Conservation (phyloP, 1,139 yeast species). For the Zhuliangozyma parablackwelliae region DNA sequence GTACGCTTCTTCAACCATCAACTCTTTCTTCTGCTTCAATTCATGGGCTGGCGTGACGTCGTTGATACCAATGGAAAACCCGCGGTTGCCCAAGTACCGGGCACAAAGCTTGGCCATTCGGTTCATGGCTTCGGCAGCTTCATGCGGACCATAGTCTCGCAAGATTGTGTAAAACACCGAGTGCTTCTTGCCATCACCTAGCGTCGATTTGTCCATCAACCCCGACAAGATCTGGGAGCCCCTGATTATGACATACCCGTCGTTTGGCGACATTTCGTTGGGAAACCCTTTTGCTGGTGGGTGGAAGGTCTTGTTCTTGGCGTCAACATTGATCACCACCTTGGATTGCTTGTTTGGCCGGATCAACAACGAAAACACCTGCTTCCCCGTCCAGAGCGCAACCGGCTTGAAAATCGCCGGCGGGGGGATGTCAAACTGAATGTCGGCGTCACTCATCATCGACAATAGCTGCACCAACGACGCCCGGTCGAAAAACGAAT, state of each 20-base stretch:
- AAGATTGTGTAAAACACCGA: conserved; percentile 93
- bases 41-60: conserved; percentile 93
- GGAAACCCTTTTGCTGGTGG: conserved; percentile 69
- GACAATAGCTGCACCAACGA: conserved; percentile 76
- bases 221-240: conserved; percentile 90
- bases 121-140: conserved; percentile 95
- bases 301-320: conserved; percentile 83
- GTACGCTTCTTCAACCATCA: conserved; percentile 88
- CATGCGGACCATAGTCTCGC: conserved; percentile 92
- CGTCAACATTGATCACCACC: conserved; percentile 86
- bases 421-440: conserved; percentile 90
- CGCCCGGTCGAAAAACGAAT: conserved; percentile 86
- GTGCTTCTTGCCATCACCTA: conserved; percentile 98
- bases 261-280: conserved; percentile 95
- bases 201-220: conserved; percentile 91
- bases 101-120: conserved; percentile 98
- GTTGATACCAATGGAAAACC: conserved; percentile 94
- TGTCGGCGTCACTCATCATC: conserved; percentile 93
- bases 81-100: conserved; percentile 87
- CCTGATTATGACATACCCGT: conserved; percentile 86
- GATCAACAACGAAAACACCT: conserved; percentile 82
- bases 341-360: conserved; percentile 73
- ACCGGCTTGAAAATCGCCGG: conserved; percentile 91
- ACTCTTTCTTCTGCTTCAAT: conserved; percentile 74
- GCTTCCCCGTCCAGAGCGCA: conserved; percentile 95